phyloP scores from a whole-genome alignment of 352 stramenopile genomes.

The Aphanomyces euteiches region DNA sequence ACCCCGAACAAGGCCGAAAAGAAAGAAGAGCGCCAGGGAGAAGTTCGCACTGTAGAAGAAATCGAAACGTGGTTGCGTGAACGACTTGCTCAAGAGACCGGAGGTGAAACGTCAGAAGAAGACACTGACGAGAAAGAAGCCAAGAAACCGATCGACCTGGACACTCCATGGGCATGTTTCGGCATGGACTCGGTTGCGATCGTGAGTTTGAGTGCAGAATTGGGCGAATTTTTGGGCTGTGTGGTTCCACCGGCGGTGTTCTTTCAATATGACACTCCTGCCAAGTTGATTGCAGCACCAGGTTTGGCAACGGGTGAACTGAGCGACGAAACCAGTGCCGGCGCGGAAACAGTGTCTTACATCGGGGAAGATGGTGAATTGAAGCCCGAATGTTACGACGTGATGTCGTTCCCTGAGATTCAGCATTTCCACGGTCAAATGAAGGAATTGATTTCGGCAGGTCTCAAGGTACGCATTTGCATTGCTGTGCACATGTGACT shows the following conservation, averaged over 20 bases:
- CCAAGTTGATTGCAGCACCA: constrained; percentile 53
- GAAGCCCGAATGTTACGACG: constrained; percentile 59
- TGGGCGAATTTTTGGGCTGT: constrained; percentile 59
- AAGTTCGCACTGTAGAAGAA: constrained; percentile 56
- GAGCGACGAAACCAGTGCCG: constrained; percentile 34
- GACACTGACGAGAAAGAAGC: constrained; percentile 26
- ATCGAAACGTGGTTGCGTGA: constrained; percentile 71
- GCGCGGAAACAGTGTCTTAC: constrained; percentile 37
- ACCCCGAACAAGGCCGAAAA: background rate
- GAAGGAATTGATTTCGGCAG: constrained; percentile 62
- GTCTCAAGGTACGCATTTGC: constrained; percentile 35
- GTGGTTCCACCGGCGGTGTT: constrained; percentile 62
- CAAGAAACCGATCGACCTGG: constrained; percentile 48
- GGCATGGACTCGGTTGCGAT: constrained; percentile 65
- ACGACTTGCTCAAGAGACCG: constrained; percentile 54
- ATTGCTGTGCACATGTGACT: background rate
- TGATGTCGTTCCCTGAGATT: constrained; percentile 62
- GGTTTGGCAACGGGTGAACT: constrained; percentile 35
- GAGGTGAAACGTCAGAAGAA: constrained; percentile 21
- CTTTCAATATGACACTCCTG: constrained; percentile 61
- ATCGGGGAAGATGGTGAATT: constrained; percentile 54
- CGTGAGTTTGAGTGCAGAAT: constrained; percentile 53
- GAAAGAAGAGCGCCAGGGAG: background rate
- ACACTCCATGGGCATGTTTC: constrained; percentile 56
- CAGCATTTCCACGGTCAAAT: constrained; percentile 58